phyloP scores from a whole-genome alignment of 2,329 filamentous ascomycete genomes.

The Ceratocystis diversiconidia region DNA sequence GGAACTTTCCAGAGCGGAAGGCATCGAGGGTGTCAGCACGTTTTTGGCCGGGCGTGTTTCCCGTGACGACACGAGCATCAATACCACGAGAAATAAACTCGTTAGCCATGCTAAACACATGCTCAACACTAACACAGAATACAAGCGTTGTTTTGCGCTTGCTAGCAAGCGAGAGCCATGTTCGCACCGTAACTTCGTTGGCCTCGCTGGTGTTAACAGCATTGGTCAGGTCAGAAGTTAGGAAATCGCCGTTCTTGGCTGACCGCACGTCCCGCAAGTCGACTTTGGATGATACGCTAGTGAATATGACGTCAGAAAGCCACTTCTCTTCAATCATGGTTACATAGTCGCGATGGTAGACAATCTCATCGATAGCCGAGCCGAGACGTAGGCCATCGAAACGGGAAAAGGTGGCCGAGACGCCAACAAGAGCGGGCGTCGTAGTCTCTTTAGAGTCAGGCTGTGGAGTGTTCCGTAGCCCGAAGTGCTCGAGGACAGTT shows the following conservation, averaged over 20 bases:
- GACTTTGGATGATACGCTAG: slow-evolving; percentile 71
- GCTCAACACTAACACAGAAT: slow-evolving; percentile 83
- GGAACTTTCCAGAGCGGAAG: slow-evolving; percentile 58
- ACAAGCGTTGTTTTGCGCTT: slow-evolving; percentile 73
- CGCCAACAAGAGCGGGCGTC: slow-evolving; percentile 60
- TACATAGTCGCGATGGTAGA: slow-evolving; percentile 69
- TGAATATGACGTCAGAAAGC: slow-evolving; percentile 86
- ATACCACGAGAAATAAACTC: slow-evolving; percentile 65
- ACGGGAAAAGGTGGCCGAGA: slow-evolving; percentile 66
- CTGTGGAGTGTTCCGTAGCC: slow-evolving; percentile 36
- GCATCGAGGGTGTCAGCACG: slow-evolving; percentile 56
- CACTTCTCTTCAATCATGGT: slow-evolving; percentile 73
- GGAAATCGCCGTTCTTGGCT: slow-evolving; percentile 55
- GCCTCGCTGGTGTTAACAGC: slow-evolving; percentile 69
- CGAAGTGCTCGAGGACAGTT: slow-evolving; percentile 62
- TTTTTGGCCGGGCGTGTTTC: slow-evolving; percentile 56
- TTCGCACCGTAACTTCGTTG: slow-evolving; percentile 72
- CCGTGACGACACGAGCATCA: slow-evolving; percentile 77
- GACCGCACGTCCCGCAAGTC: slow-evolving; percentile 56
- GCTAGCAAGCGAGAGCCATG: slow-evolving; percentile 67
- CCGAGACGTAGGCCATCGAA: slow-evolving; percentile 76
- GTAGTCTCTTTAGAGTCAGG: slow-evolving; percentile 27
- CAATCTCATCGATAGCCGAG: slow-evolving; percentile 81
- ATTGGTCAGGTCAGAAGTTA: slow-evolving; percentile 57
- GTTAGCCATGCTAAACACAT: slow-evolving; percentile 60